Evolutionary conservation across 148 eudicot genomes (phyloP).

Genomic region (Arctostaphylos glauca): DNA sequence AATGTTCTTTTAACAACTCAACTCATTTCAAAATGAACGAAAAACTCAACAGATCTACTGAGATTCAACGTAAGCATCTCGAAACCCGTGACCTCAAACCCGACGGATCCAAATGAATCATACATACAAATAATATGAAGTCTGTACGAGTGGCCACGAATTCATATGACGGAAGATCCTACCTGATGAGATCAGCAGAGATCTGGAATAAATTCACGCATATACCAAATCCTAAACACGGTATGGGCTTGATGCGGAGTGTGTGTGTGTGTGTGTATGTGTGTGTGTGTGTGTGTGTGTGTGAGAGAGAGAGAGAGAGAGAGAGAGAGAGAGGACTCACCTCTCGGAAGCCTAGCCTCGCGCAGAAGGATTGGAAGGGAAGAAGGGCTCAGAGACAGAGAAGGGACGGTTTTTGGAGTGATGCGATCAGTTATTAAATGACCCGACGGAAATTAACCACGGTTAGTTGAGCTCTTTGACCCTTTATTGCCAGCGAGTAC

Average conservation of each 20-base stretch:
- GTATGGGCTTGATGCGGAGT: background rate
- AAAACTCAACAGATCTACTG: background rate
- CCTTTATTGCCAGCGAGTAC: background rate
- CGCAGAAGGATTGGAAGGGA: conserved; percentile 2
- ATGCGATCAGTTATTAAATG: background rate
- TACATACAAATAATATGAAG: background rate
- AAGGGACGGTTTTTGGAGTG: background rate
- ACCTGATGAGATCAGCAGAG: conserved; percentile 4
- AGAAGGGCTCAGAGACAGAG: background rate
- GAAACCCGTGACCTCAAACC: background rate
- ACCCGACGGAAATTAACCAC: background rate
- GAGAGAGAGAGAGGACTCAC: conserved; percentile 8
- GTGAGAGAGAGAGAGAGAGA: background rate
- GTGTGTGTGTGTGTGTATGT: no score
- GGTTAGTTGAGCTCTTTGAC: background rate
- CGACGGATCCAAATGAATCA: background rate
- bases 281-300: no score
- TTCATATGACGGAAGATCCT: background rate
- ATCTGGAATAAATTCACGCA: background rate
- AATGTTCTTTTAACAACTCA: background rate
- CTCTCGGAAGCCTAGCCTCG: background rate
- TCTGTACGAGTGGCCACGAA: background rate
- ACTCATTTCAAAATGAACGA: background rate
- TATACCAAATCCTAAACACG: background rate
- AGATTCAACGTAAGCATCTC: background rate